phyloP scores from a whole-genome alignment of 2,329 filamentous ascomycete genomes.

The Penicillium sp. region DNA sequence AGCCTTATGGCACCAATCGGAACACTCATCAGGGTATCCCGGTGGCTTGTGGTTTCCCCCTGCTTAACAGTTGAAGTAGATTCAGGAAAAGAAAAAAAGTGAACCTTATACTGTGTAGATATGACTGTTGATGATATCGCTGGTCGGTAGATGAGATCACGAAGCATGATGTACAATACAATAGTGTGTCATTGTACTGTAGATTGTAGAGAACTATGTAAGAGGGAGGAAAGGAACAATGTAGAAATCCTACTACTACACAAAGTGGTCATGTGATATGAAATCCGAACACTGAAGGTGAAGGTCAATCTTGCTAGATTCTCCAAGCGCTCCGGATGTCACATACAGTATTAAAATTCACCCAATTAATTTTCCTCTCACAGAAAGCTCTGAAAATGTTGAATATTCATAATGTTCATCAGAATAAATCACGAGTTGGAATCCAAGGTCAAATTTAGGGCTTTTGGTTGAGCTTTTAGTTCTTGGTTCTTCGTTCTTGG shows the following conservation, averaged over 20 bases:
- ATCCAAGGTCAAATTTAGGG: not conserved
- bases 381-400: not conserved
- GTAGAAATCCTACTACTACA: not conserved
- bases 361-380: not conserved
- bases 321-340: not conserved
- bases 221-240: too few species aligned
- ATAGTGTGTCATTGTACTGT: not conserved
- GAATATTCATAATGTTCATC: not conserved
- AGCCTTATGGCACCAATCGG: slow-evolving; percentile 7
- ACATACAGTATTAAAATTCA: not conserved
- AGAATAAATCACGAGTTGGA: not conserved
- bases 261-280: not conserved
- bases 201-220: not conserved
- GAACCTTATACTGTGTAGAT: not conserved
- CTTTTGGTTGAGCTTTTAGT: not conserved
- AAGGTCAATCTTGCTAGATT: not conserved
- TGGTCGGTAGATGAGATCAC: not conserved
- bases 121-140: not conserved
- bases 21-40: not conserved
- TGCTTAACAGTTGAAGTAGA: not conserved
- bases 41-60: not conserved
- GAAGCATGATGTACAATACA: not conserved
- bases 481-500: not conserved
- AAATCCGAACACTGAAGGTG: too few species aligned
- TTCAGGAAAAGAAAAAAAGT: not conserved